Conservation (phyloP, 2,329 filamentous ascomycete species). For the Colletotrichum chrysophilum region DNA sequence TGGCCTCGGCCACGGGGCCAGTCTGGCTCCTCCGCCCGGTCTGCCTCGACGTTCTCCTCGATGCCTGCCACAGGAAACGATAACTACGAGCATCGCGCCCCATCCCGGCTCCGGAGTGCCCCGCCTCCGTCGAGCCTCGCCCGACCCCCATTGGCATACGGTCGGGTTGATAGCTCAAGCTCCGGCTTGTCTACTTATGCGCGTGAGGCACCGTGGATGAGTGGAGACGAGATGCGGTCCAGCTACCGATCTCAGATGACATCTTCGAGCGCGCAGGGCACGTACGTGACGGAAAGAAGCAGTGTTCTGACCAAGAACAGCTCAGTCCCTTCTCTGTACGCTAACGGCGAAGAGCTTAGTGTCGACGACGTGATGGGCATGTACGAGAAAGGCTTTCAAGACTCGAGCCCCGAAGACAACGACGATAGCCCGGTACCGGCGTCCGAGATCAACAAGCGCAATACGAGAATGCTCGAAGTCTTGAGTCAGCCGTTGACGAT, state of each 20-base stretch:
- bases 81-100: slow-evolving; percentile 35
- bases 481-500: slow-evolving; percentile 40
- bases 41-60: slow-evolving; percentile 51
- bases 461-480: slow-evolving; percentile 43
- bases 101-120: slow-evolving; percentile 32
- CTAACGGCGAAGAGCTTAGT: slow-evolving; percentile 60
- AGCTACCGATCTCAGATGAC: slow-evolving; percentile 64
- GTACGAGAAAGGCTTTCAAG: slow-evolving; percentile 67
- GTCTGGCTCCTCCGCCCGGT: slow-evolving; percentile 53
- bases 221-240: slow-evolving; percentile 55
- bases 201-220: slow-evolving; percentile 52
- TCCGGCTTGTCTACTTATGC: slow-evolving; percentile 31
- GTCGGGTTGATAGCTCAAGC: slow-evolving; percentile 40
- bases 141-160: slow-evolving; percentile 30
- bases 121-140: slow-evolving; percentile 30
- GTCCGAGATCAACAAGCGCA: slow-evolving; percentile 42
- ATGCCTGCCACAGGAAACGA: slow-evolving; percentile 46
- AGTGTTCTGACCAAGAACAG: slow-evolving; percentile 82
- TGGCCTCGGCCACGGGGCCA: slow-evolving; percentile 52
- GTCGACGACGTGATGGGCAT: slow-evolving; percentile 74
- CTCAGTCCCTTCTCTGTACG: slow-evolving; percentile 69
- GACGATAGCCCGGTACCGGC: slow-evolving; percentile 43
- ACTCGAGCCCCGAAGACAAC: slow-evolving; percentile 36
- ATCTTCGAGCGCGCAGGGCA: slow-evolving; percentile 62
- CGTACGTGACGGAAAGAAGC: slow-evolving; percentile 77